These are phyloP conservation scores for Trypethelium eluteriae DNA, from an alignment of 495 filamentous ascomycete species.

Conservation along the genomic window DNA sequence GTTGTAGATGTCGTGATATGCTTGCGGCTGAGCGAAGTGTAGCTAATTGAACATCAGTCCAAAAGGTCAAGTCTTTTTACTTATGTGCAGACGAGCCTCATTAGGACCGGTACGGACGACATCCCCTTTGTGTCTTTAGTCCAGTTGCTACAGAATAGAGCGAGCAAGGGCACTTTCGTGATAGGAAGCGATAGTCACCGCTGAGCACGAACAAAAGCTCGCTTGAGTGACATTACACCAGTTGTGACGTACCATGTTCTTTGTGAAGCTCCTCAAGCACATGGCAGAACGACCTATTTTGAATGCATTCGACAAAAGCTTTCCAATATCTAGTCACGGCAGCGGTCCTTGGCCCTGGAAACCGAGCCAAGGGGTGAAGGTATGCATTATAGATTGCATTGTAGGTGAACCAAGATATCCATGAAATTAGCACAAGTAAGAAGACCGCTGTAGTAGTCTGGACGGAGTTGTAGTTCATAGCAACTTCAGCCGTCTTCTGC, in stretches of 20 bases:
- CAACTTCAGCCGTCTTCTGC: not conserved
- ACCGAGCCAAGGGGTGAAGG: slow-evolving; percentile 16
- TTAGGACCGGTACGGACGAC: slow-evolving; percentile 33
- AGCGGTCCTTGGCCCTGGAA: slow-evolving; percentile 15
- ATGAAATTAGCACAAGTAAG: not conserved
- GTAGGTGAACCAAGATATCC: slow-evolving; percentile 3
- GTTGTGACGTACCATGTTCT: slow-evolving; percentile 17
- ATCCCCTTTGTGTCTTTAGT: slow-evolving; percentile 21
- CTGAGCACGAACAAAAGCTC: too few relatives aligned
- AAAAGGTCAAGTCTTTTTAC: not conserved
- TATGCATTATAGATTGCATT: slow-evolving; percentile 13
- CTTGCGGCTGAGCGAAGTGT: slow-evolving; percentile 38
- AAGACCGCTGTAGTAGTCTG: not conserved
- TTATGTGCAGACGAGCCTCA: slow-evolving; percentile 19
- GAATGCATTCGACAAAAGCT: slow-evolving; percentile 21
- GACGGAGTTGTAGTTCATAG: not conserved
- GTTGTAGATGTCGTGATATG: slow-evolving; percentile 39
- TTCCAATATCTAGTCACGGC: slow-evolving; percentile 20
- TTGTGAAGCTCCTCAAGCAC: slow-evolving; percentile 19
- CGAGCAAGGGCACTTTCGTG: not conserved
- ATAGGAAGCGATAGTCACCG: too few relatives aligned
- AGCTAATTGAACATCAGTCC: slow-evolving; percentile 26
- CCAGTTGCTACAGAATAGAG: not conserved
- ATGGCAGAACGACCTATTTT: slow-evolving; percentile 21
- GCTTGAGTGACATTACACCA: not conserved